phyloP scores from a whole-genome alignment of 1,284 basidiomycete genomes.

The Heterobasidion irregulare region DNA sequence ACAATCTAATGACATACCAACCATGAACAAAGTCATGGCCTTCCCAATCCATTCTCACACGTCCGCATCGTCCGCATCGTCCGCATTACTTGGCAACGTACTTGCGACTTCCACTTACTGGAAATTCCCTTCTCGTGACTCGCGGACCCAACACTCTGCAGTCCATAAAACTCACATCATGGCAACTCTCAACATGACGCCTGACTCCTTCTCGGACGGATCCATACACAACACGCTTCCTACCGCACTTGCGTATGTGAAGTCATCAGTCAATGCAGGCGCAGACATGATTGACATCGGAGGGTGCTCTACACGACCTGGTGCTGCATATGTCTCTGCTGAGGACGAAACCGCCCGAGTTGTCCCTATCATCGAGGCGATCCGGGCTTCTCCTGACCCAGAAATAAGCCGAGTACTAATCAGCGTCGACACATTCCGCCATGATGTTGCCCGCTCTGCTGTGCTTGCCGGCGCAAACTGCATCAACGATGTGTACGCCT shows the following conservation, averaged over 20 bases:
- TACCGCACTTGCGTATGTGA: conserved; percentile 42
- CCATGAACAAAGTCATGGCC: conserved; percentile 61
- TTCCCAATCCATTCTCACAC: conserved; percentile 44
- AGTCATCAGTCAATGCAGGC: conserved; percentile 38
- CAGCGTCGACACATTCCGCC: conserved; percentile 91
- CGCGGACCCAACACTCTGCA: conserved; percentile 14
- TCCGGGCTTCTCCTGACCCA: conserved; percentile 20
- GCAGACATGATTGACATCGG: conserved; percentile 88
- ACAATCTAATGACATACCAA: conserved; percentile 22
- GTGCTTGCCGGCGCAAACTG: conserved; percentile 83
- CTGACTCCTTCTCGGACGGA: conserved; percentile 97
- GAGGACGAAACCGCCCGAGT: conserved; percentile 76
- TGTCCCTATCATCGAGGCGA: conserved; percentile 56
- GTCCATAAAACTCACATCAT: conserved; percentile 65
- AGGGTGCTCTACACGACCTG: conserved; percentile 88
- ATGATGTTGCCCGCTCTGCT: conserved; percentile 72
- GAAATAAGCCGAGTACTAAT: conserved; percentile 42
- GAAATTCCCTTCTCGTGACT: conserved; percentile 29
- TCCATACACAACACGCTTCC: conserved; percentile 44
- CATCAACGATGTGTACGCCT: conserved; percentile 92
- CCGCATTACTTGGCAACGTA: conserved; percentile 16
- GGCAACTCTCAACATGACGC: conserved; percentile 93
- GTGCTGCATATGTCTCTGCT: conserved; percentile 57
- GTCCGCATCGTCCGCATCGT: conserved; percentile 7
- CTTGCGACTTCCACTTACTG: conserved; percentile 47